Conservation (phyloP, 192 early-diverging fungal genomes). For the Coemansia reversa region DNA sequence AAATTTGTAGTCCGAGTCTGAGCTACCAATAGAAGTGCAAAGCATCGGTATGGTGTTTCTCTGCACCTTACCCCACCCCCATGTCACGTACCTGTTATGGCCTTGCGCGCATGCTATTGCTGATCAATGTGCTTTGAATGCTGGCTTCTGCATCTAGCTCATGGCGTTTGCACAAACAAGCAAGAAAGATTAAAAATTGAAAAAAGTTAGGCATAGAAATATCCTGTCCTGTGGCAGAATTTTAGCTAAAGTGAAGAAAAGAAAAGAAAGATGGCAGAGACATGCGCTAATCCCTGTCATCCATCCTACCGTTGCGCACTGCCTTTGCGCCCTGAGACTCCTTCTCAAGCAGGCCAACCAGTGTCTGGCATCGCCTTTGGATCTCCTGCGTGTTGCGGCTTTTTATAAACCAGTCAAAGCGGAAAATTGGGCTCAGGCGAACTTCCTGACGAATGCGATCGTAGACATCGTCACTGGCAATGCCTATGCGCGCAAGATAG, state of each 20-base stretch:
- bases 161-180: too few relatives aligned
- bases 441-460: constrained; percentile 89
- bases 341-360: constrained; percentile 61
- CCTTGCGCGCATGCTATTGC: too few relatives aligned
- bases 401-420: constrained; percentile 99
- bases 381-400: constrained; percentile 86
- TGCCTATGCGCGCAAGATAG: constrained; percentile 81
- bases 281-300: constrained; percentile 5
- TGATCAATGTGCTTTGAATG: too few relatives aligned
- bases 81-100: too few relatives aligned
- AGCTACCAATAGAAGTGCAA: too few relatives aligned
- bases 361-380: constrained; percentile 77
- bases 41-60: too few relatives aligned
- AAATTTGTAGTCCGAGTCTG: too few relatives aligned
- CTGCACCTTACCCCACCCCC: too few relatives aligned
- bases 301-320: constrained; percentile 15
- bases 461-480: constrained; percentile 89
- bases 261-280: background rate
- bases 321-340: constrained; percentile 24
- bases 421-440: constrained; percentile 75
- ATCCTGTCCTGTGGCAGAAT: background rate
- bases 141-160: too few relatives aligned
- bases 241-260: background rate
- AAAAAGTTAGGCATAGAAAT: background rate
- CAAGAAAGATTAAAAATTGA: constrained; percentile 1